Percentiles rank a stretch among this genome's conserved stretches.
Conservation (phyloP, 1,139 yeast species). For the Maudiozyma humilis region DNA sequence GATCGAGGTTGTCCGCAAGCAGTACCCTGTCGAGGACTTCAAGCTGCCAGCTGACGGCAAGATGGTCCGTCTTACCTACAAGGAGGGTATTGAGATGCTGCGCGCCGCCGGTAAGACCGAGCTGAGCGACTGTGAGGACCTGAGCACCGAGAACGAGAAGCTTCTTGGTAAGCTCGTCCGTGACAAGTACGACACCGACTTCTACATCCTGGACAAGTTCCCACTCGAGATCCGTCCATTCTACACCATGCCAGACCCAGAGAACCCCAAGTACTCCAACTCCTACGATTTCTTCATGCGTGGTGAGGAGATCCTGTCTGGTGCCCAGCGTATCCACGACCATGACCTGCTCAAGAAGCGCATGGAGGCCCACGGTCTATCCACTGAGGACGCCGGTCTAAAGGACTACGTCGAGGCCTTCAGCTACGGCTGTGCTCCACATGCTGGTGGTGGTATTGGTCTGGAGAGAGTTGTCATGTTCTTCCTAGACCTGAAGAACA, state of each 20-base stretch:
- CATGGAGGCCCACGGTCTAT: constrained; percentile 75
- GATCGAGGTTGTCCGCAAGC: constrained; percentile 83
- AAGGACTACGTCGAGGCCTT: constrained; percentile 89
- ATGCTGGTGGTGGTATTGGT: constrained; percentile 99
- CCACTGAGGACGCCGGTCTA: constrained; percentile 73
- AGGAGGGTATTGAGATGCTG: constrained; percentile 82
- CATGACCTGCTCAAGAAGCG: constrained; percentile 72
- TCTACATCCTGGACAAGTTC: constrained; percentile 95
- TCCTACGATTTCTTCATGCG: constrained; percentile 98
- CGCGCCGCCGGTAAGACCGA: constrained; percentile 66
- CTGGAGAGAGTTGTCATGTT: constrained; percentile 98
- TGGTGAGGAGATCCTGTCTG: constrained; percentile 97
- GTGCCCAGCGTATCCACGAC: constrained; percentile 98
- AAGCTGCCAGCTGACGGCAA: constrained; percentile 81
- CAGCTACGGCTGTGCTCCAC: constrained; percentile 93
- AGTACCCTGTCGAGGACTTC: constrained; percentile 96
- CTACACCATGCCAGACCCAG: constrained; percentile 98
- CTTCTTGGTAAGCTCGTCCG: constrained; percentile 84
- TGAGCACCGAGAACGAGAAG: constrained; percentile 90
- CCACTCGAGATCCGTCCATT: constrained; percentile 95
- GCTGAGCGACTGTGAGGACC: constrained; percentile 78
- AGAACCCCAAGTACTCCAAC: constrained; percentile 85
- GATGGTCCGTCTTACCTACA: constrained; percentile 84
- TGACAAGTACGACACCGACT: constrained; percentile 92
- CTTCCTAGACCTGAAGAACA: constrained; percentile 90